Conservation (phyloP, 768 basidiomycete genomes). For the Dacryopinax spathularia region DNA sequence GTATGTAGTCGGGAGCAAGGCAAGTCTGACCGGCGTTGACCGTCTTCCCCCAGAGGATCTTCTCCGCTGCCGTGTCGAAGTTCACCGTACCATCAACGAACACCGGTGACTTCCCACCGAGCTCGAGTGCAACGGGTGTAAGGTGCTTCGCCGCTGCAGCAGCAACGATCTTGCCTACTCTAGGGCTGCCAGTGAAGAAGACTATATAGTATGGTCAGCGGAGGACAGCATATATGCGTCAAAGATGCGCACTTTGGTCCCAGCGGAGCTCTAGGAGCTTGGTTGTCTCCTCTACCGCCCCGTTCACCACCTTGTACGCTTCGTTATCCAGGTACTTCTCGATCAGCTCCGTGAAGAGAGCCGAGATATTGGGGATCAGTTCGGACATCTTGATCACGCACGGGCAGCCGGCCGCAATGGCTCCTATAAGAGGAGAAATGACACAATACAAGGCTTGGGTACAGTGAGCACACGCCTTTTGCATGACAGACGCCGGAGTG, state of each 20-base stretch:
- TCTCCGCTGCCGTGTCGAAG: slow-evolving; percentile 45
- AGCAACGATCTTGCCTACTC: slow-evolving; percentile 53
- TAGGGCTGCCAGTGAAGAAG: slow-evolving; percentile 33
- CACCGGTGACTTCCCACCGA: slow-evolving; percentile 51
- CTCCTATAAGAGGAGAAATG: slow-evolving; percentile 27
- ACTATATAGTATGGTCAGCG: slow-evolving; percentile 20
- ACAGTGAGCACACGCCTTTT: neutral
- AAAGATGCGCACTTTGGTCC: slow-evolving; percentile 35
- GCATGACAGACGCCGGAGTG: neutral
- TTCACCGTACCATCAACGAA: slow-evolving; percentile 56
- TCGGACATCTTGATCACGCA: slow-evolving; percentile 69
- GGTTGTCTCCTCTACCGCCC: slow-evolving; percentile 49
- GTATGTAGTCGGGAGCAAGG: slow-evolving; percentile 43
- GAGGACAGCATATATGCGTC: neutral
- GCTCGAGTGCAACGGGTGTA: slow-evolving; percentile 50
- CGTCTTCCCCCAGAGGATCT: slow-evolving; percentile 73
- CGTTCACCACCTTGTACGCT: slow-evolving; percentile 53
- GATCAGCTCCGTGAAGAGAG: slow-evolving; percentile 50
- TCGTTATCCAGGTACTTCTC: slow-evolving; percentile 62
- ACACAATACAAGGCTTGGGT: neutral
- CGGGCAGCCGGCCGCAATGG: slow-evolving; percentile 66
- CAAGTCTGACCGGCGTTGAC: slow-evolving; percentile 69
- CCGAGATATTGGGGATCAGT: slow-evolving; percentile 37
- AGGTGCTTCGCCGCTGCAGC: slow-evolving; percentile 62
- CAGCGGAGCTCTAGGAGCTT: slow-evolving; percentile 62